Percentiles rank a stretch among this genome's conserved stretches.
phyloP scores from a whole-genome alignment of 179 eudicot species.

The Beta lomatogona region DNA sequence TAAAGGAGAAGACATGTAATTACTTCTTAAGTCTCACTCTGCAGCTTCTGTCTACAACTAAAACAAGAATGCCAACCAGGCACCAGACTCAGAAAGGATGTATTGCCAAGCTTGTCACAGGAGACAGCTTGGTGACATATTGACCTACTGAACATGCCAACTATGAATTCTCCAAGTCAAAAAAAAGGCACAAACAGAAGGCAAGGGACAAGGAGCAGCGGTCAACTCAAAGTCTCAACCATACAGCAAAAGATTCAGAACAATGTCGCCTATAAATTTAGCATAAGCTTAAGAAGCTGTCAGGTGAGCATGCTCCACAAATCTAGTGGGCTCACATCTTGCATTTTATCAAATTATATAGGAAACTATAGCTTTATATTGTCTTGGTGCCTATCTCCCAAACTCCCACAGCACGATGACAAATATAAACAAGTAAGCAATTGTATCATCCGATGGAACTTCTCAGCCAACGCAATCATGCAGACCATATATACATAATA shows the following conservation, averaged over 20 bases:
- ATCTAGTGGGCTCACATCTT: constrained; percentile 60
- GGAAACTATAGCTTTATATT: too few relatives aligned
- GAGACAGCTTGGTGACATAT: neutral
- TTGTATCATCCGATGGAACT: neutral
- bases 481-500: neutral
- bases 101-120: neutral
- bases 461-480: neutral
- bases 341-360: neutral
- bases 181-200: neutral
- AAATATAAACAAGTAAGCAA: neutral
- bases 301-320: constrained; percentile 33
- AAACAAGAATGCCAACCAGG: neutral
- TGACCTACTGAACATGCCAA: neutral
- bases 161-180: neutral
- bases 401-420: neutral
- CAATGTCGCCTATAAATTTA: neutral
- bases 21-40: neutral
- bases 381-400: neutral
- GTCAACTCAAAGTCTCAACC: neutral
- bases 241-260: neutral
- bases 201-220: neutral
- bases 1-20: neutral
- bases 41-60: neutral
- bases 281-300: neutral
- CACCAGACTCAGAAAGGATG: neutral